phyloP scores from a whole-genome alignment of 1,139 yeast species.

The Nakaseomyces nivariensis region DNA sequence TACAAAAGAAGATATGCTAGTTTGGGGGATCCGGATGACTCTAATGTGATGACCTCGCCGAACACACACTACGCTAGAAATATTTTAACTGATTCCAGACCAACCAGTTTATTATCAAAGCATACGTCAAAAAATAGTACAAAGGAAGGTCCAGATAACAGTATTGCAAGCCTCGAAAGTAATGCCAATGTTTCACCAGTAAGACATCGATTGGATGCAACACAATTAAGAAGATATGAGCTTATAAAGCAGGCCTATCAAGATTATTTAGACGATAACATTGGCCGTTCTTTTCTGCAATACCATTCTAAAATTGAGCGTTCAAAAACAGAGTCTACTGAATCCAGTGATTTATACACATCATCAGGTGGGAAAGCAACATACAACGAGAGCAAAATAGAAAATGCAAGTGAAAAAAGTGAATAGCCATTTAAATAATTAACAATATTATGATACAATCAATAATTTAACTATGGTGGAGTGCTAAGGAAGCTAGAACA shows the following conservation, averaged over 20 bases:
- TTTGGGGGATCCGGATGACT: neutral
- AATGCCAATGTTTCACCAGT: neutral
- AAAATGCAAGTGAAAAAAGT: neutral
- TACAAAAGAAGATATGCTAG: neutral
- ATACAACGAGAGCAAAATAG: neutral
- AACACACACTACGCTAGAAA: neutral
- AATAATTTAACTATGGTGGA: neutral
- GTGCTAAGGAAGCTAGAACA: too few species aligned
- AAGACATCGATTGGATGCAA: neutral
- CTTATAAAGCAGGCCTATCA: neutral
- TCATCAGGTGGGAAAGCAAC: slow-evolving; percentile 1
- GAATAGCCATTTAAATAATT: too few species aligned
- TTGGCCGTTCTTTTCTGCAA: too few species aligned
- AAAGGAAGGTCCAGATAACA: neutral
- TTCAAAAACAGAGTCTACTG: neutral
- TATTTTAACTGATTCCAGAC: neutral
- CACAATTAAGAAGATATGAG: neutral
- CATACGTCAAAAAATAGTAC: neutral
- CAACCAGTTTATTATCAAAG: neutral
- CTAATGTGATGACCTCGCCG: neutral
- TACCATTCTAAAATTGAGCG: neutral
- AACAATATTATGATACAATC: neutral
- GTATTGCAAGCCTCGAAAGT: neutral
- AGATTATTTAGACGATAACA: neutral
- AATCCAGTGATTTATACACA: neutral